Conservation (phyloP, 306 rosid genomes). For the Prunus fruticosa region DNA sequence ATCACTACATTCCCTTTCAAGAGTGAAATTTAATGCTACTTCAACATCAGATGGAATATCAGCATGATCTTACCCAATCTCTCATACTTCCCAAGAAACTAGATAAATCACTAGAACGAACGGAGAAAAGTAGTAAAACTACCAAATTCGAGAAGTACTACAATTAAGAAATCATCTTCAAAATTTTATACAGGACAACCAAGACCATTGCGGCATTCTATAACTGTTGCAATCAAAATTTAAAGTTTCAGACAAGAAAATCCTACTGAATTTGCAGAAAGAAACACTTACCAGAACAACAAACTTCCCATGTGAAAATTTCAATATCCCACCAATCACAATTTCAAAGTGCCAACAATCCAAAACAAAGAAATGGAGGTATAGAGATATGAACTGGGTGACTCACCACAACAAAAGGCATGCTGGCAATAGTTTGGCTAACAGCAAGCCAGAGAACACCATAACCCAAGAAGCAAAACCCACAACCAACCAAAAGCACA, state of each 20-base stretch:
- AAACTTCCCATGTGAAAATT: neutral
- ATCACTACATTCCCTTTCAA: neutral
- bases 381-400: neutral
- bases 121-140: neutral
- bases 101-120: neutral
- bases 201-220: neutral
- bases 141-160: neutral
- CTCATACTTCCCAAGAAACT: neutral
- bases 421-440: slow-evolving; percentile 41
- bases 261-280: too few species aligned
- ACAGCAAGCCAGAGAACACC: slow-evolving; percentile 70
- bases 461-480: slow-evolving; percentile 65
- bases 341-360: neutral
- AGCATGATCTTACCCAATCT: neutral
- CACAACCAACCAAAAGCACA: slow-evolving; percentile 57
- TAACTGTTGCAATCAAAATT: neutral
- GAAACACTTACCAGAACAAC: neutral
- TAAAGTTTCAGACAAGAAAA: neutral
- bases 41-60: neutral
- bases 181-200: neutral
- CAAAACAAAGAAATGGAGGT: neutral
- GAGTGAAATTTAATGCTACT: neutral
- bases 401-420: slow-evolving; percentile 63
- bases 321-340: neutral
- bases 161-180: neutral